Conservation (phyloP, 257 asterid species). For the Primulina eburnea region DNA sequence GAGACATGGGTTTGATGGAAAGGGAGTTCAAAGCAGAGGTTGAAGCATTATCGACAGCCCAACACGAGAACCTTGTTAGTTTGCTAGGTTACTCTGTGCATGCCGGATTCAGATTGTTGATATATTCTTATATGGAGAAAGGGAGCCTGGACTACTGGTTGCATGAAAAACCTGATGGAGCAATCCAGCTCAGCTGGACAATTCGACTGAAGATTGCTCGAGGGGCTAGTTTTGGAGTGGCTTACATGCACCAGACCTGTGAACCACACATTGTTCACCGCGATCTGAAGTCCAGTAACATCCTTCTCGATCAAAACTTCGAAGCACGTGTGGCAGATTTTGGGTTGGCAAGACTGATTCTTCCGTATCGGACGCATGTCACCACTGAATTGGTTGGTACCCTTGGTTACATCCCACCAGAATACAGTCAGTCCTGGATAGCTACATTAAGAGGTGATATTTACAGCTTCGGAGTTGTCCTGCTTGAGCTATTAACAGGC, state of each 20-base stretch:
- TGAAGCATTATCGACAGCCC: slow-evolving; percentile 89
- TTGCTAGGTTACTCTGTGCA: slow-evolving; percentile 91
- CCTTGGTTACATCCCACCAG: slow-evolving; percentile 95
- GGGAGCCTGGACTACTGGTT: slow-evolving; percentile 96
- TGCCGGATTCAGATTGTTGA: slow-evolving; percentile 72
- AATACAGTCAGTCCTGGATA: slow-evolving; percentile 93
- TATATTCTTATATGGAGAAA: slow-evolving; percentile 89
- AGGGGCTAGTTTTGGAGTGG: slow-evolving; percentile 81
- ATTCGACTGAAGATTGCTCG: slow-evolving; percentile 64
- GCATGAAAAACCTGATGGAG: slow-evolving; percentile 85
- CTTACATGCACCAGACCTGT: slow-evolving; percentile 88
- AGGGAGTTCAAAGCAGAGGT: slow-evolving; percentile 97
- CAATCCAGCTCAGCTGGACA: slow-evolving; percentile 80
- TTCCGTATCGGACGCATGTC: slow-evolving; percentile 86
- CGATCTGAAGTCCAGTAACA: slow-evolving; percentile 90
- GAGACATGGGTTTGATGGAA: slow-evolving; percentile 95
- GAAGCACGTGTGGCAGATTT: slow-evolving; percentile 95
- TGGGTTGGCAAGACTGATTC: slow-evolving; percentile 81
- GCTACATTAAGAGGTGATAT: slow-evolving; percentile 94
- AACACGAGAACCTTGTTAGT: slow-evolving; percentile 79
- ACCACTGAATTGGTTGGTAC: slow-evolving; percentile 96
- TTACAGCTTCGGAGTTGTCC: slow-evolving; percentile 88
- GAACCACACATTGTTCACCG: slow-evolving; percentile 97
- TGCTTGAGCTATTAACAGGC: slow-evolving; percentile 85
- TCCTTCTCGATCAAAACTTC: slow-evolving; percentile 77